Percentiles rank a stretch among this genome's conserved stretches.
phyloP scores from a whole-genome alignment of 179 eudicot species.

The Silene noctiflora region DNA sequence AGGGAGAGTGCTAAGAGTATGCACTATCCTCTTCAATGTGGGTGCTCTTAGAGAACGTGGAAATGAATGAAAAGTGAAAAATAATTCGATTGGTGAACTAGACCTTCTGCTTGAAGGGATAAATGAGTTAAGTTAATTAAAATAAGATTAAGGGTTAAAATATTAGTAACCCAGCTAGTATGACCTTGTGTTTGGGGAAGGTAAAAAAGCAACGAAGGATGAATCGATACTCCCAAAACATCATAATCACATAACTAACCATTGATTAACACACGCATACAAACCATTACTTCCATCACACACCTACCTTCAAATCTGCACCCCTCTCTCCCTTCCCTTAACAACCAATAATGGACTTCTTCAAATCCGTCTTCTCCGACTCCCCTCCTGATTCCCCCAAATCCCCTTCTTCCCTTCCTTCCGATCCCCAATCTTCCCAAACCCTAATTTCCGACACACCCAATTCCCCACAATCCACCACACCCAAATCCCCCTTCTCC shows the following conservation, averaged over 20 bases:
- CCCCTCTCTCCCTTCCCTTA: neutral
- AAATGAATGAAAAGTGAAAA: no score
- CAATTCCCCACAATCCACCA: conserved; percentile 16
- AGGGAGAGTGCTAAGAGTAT: no score
- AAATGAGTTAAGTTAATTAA: no score
- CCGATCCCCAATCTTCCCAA: conserved; percentile 16
- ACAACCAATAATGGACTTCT: conserved; percentile 53
- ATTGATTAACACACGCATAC: neutral
- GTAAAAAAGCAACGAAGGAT: no score
- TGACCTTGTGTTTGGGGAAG: no score
- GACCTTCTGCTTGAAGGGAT: no score
- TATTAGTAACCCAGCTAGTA: no score
- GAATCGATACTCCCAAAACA: neutral
- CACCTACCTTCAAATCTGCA: neutral
- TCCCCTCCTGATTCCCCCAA: conserved; percentile 32
- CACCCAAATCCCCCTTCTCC: conserved; percentile 15
- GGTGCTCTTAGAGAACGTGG: no score
- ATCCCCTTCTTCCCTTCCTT: conserved; percentile 23
- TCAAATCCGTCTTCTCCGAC: conserved; percentile 71
- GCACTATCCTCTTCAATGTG: no score
- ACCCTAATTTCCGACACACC: conserved; percentile 12
- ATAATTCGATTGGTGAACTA: no score
- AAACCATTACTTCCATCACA: neutral
- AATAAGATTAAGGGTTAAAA: no score
- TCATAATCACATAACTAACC: neutral